Percentiles rank a stretch among this genome's conserved stretches.
These are phyloP conservation scores for Populus euphratica DNA, from an alignment of 345 rosid genomes.

Conservation along the genomic window DNA sequence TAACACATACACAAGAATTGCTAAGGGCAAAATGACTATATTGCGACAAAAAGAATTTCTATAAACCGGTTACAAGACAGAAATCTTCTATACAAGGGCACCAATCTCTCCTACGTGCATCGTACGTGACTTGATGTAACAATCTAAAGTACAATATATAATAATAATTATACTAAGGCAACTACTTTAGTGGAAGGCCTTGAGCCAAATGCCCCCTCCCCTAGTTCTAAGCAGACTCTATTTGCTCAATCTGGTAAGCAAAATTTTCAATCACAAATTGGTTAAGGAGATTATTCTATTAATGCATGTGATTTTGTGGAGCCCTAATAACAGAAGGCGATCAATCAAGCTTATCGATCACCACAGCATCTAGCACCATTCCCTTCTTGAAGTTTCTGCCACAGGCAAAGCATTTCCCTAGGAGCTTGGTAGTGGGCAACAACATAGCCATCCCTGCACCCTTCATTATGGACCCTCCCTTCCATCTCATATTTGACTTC, in stretches of 20 bases:
- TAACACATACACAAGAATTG: too few species aligned
- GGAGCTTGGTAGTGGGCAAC: conserved; percentile 97
- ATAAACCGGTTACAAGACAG: not conserved
- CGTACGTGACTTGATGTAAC: not conserved
- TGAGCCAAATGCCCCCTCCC: not conserved
- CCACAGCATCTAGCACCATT: conserved; percentile 66
- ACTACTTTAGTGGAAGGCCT: not conserved
- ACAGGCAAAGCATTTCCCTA: conserved; percentile 81
- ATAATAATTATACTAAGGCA: not conserved
- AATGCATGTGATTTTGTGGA: not conserved
- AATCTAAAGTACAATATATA: not conserved
- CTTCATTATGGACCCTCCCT: conserved; percentile 59
- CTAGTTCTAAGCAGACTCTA: not conserved
- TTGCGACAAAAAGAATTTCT: not conserved
- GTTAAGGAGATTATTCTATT: not conserved
- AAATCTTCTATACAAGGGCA: conserved; percentile 2
- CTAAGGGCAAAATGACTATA: not conserved
- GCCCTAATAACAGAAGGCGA: not conserved
- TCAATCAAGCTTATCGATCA: not conserved
- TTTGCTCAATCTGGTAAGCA: conserved; percentile 2
- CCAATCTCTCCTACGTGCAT: not conserved
- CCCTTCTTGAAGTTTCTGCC: conserved; percentile 83
- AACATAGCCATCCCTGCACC: conserved; percentile 81
- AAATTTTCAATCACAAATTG: conserved; percentile 3
- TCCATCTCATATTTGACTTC: conserved; percentile 65